Conservation (phyloP, 371 early-diverging fungal species). For the Zychaea mexicana region DNA sequence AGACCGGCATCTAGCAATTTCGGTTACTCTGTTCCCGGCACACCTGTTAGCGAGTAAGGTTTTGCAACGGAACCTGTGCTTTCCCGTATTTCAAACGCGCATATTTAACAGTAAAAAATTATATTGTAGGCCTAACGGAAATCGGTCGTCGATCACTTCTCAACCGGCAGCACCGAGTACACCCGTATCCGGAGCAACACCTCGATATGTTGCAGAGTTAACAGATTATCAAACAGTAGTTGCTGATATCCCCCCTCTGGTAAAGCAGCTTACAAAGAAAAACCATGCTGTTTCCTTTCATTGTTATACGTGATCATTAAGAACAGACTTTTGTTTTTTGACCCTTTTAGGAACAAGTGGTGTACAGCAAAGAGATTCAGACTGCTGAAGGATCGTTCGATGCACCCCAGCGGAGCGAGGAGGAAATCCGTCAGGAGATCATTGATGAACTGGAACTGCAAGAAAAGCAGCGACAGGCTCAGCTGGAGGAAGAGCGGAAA, state of each 20-base stretch:
- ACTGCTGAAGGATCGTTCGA: slow-evolving; percentile 71
- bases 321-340: neutral
- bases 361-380: slow-evolving; percentile 91
- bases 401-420: slow-evolving; percentile 59
- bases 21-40: slow-evolving; percentile 46
- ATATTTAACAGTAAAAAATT: no score
- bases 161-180: slow-evolving; percentile 21
- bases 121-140: slow-evolving; percentile 20
- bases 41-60: slow-evolving; percentile 48
- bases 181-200: slow-evolving; percentile 11
- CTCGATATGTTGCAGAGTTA: slow-evolving; percentile 57
- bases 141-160: slow-evolving; percentile 39
- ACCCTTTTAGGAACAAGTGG: slow-evolving; percentile 74
- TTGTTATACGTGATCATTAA: no score
- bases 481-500: slow-evolving; percentile 64
- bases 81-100: no score
- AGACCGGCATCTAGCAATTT: slow-evolving; percentile 44
- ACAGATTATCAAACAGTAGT: slow-evolving; percentile 67
- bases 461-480: slow-evolving; percentile 60
- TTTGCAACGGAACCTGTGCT: no score
- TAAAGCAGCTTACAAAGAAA: slow-evolving; percentile 20
- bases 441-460: slow-evolving; percentile 62
- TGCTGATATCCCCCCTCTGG: slow-evolving; percentile 85
- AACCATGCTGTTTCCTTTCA: no score
- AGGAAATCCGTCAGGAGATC: slow-evolving; percentile 62